Conservation (phyloP, 345 rosid species). For the Ceriops tagal region DNA sequence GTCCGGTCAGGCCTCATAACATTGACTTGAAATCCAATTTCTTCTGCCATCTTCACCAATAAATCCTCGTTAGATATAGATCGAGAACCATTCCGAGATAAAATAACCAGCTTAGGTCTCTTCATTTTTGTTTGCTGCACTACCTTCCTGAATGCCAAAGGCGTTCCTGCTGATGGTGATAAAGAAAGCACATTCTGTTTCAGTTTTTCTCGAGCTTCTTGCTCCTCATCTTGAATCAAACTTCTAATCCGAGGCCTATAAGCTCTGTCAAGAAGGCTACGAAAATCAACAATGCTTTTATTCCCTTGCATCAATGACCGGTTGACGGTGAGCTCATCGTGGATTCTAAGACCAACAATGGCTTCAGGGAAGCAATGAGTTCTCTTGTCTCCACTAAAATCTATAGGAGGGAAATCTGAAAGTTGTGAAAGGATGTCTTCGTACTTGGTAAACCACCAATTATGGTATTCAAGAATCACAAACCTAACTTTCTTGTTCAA, state of each 20-base stretch:
- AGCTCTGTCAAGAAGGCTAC: slow-evolving; percentile 51
- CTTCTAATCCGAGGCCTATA: slow-evolving; percentile 51
- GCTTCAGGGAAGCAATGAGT: slow-evolving; percentile 81
- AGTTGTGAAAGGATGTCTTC: slow-evolving; percentile 56
- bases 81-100: slow-evolving; percentile 66
- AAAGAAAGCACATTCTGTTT: slow-evolving; percentile 21
- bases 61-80: slow-evolving; percentile 56
- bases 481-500: slow-evolving; percentile 65
- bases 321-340: slow-evolving; percentile 64
- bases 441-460: slow-evolving; percentile 83
- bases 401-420: slow-evolving; percentile 49
- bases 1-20: slow-evolving; percentile 50
- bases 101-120: slow-evolving; percentile 61
- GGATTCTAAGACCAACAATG: slow-evolving; percentile 68
- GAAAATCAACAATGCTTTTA: slow-evolving; percentile 54
- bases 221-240: slow-evolving; percentile 46
- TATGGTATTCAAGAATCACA: slow-evolving; percentile 73
- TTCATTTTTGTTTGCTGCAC: slow-evolving; percentile 14
- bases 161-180: slow-evolving; percentile 20
- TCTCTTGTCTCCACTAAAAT: slow-evolving; percentile 57
- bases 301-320: slow-evolving; percentile 38
- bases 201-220: slow-evolving; percentile 31
- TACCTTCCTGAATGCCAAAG: not conserved
- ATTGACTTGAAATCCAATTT: slow-evolving; percentile 56
- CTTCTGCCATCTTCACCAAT: slow-evolving; percentile 53